Conservation (phyloP, 805 yeast species). For the Saccharomycopsis malanga region DNA sequence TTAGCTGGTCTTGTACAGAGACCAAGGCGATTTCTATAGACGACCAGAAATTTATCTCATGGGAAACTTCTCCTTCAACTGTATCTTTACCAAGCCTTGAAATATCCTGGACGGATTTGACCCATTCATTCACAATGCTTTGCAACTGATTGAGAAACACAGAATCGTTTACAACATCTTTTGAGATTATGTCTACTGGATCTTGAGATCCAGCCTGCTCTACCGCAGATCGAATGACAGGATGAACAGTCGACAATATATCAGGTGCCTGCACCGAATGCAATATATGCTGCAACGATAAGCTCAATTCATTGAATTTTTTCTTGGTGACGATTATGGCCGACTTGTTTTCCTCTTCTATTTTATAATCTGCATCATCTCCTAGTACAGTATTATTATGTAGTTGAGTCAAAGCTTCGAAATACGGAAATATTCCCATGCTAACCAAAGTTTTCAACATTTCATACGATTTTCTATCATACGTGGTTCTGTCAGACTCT, state of each 20-base stretch:
- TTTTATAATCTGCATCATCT: conserved; percentile 14
- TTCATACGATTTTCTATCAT: conserved; percentile 34
- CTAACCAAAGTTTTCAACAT: conserved; percentile 51
- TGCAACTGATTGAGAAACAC: conserved; percentile 63
- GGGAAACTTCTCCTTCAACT: conserved; percentile 46
- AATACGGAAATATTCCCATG: conserved; percentile 61
- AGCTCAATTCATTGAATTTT: conserved; percentile 60
- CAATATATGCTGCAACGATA: conserved; percentile 60
- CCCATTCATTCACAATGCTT: conserved; percentile 65
- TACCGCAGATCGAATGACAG: conserved; percentile 37
- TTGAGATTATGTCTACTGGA: conserved; percentile 29
- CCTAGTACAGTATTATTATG: conserved; percentile 9
- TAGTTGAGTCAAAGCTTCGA: conserved; percentile 41
- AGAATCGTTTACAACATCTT: conserved; percentile 40
- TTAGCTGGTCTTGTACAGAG: conserved; percentile 51
- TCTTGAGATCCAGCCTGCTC: conserved; percentile 26
- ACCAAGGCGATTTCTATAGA: conserved; percentile 56
- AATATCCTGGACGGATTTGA: conserved; percentile 50
- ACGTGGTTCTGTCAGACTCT: conserved; percentile 14
- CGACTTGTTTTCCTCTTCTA: conserved; percentile 22
- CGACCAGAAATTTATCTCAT: conserved; percentile 75
- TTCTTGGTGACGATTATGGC: conserved; percentile 44
- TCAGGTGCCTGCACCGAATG: conserved; percentile 66
- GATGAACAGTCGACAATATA: conserved; percentile 45
- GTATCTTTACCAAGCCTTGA: conserved; percentile 49